These are phyloP conservation scores for Verbascum thapsus DNA, from an alignment of 257 asterid genomes.

Conservation along the genomic window DNA sequence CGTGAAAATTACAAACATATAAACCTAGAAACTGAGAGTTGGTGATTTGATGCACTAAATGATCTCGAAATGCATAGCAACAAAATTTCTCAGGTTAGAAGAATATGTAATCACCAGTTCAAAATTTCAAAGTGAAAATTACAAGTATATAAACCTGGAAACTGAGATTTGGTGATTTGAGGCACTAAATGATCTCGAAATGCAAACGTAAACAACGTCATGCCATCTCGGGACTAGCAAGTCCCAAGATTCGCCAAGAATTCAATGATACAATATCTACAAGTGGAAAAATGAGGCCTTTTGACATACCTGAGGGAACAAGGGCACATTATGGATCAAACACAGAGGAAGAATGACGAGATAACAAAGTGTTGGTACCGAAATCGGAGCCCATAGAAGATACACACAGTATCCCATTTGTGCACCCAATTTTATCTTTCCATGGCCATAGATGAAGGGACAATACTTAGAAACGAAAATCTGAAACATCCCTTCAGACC, in stretches of 20 bases:
- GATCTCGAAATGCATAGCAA: no score
- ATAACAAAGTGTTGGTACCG: slow-evolving; percentile 55
- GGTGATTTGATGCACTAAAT: no score
- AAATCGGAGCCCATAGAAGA: slow-evolving; percentile 63
- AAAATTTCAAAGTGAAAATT: no score
- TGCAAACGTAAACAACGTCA: not conserved
- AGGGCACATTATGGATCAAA: slow-evolving; percentile 47
- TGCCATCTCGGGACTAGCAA: not conserved
- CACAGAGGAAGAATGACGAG: slow-evolving; percentile 44
- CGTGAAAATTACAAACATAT: no score
- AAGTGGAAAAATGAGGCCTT: not conserved
- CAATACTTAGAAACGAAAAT: slow-evolving; percentile 69
- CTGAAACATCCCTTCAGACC: slow-evolving; percentile 83
- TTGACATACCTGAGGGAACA: slow-evolving; percentile 56
- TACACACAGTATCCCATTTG: slow-evolving; percentile 73
- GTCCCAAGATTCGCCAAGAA: not conserved
- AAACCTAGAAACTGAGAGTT: no score
- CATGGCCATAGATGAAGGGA: slow-evolving; percentile 57
- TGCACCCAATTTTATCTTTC: slow-evolving; percentile 54
- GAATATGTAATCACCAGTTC: no score
- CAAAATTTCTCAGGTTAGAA: no score
- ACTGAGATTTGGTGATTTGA: no score
- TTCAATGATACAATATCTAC: no score
- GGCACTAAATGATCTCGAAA: no score
- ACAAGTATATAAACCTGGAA: no score